Evolutionary conservation across 768 basidiomycete genomes (phyloP).

Genomic region (Cyclocybe cylindracea): DNA sequence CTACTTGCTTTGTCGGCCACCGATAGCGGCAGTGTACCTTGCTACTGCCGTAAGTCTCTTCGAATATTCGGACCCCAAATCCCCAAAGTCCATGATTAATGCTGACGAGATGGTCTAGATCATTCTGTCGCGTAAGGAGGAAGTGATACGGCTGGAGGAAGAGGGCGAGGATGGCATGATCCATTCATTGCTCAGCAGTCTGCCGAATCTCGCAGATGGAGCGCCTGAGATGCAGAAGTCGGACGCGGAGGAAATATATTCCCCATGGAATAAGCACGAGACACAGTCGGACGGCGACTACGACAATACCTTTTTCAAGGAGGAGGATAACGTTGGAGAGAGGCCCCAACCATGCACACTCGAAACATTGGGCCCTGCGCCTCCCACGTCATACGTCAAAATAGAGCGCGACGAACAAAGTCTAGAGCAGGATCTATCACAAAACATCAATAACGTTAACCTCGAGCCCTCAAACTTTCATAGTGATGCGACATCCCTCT

Average conservation of each 20-base stretch:
- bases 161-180: slow-evolving; percentile 84
- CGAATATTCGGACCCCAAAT: neutral
- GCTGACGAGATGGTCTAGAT: slow-evolving; percentile 47
- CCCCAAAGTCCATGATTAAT: neutral
- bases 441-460: no score
- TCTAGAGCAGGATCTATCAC: neutral
- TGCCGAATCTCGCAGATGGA: slow-evolving; percentile 57
- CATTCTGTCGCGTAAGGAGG: slow-evolving; percentile 68
- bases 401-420: neutral
- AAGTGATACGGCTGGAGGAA: slow-evolving; percentile 58
- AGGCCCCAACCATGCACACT: no score
- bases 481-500: no score
- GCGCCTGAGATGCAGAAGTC: slow-evolving; percentile 20
- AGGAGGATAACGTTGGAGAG: slow-evolving; percentile 1
- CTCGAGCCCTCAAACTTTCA: no score
- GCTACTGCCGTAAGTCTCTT: slow-evolving; percentile 67
- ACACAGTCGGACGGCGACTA: neutral
- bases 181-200: slow-evolving; percentile 68
- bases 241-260: neutral
- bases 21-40: slow-evolving; percentile 80
- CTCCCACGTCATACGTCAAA: no score
- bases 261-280: neutral
- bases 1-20: slow-evolving; percentile 81
- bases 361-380: no score
- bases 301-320: slow-evolving; percentile 17